These are phyloP conservation scores for Euclidium syriacum DNA, from an alignment of 345 rosid genomes.

Conservation along the genomic window DNA sequence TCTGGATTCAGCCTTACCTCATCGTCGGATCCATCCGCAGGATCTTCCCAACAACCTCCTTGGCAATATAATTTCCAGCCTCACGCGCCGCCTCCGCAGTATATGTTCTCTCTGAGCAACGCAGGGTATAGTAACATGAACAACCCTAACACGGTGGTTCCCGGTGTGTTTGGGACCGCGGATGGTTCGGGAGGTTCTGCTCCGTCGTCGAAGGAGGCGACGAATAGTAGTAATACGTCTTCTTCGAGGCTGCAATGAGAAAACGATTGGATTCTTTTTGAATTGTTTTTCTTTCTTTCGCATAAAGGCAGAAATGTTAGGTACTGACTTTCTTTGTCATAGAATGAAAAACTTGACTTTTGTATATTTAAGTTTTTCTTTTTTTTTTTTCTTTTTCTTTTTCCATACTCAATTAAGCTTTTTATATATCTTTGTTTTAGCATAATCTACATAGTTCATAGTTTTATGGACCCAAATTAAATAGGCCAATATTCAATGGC, in stretches of 20 bases:
- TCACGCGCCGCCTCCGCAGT: slow-evolving; percentile 8
- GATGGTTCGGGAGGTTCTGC: slow-evolving; percentile 25
- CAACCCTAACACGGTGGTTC: slow-evolving; percentile 16
- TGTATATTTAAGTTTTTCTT: slow-evolving; percentile 17
- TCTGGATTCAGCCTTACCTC: slow-evolving; percentile 29
- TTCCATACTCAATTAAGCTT: slow-evolving; percentile 11
- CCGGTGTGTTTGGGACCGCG: slow-evolving; percentile 12
- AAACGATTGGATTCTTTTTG: slow-evolving; percentile 31
- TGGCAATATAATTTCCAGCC: slow-evolving; percentile 25
- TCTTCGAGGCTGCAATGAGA: slow-evolving; percentile 33
- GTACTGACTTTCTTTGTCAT: slow-evolving; percentile 36
- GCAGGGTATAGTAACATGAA: slow-evolving; percentile 20
- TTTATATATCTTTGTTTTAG: slow-evolving; percentile 7
- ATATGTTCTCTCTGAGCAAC: slow-evolving; percentile 29
- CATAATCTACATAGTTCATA: background rate
- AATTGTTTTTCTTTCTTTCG: background rate
- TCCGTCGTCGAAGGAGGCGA: slow-evolving; percentile 19
- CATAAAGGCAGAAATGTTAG: slow-evolving; percentile 38
- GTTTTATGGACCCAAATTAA: background rate
- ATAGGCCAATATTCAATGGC: background rate
- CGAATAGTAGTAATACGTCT: slow-evolving; percentile 21
- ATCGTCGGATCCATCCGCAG: slow-evolving; percentile 19
- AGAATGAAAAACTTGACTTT: slow-evolving; percentile 34
- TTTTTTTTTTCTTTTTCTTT: background rate
- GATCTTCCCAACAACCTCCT: slow-evolving; percentile 28